These are phyloP conservation scores for Fusarium torulosum DNA, from an alignment of 2,329 filamentous ascomycete species.

Conservation along the genomic window DNA sequence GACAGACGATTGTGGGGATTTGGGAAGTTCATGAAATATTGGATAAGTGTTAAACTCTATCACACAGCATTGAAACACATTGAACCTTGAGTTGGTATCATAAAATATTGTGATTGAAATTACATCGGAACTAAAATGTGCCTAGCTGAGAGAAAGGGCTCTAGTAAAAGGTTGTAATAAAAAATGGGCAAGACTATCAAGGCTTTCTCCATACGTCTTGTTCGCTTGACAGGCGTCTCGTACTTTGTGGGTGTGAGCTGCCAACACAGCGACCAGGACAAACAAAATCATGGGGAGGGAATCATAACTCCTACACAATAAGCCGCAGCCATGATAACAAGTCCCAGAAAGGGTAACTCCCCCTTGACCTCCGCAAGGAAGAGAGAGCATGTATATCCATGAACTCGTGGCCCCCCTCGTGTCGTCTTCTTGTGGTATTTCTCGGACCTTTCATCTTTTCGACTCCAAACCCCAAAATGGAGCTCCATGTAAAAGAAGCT, in stretches of 20 bases:
- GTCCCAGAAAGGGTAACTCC: constrained; percentile 32
- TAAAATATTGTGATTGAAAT: constrained; percentile 57
- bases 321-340: constrained; percentile 40
- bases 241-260: constrained; percentile 43
- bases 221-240: constrained; percentile 42
- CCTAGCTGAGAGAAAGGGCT: constrained; percentile 53
- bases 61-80: constrained; percentile 38
- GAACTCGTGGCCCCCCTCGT: constrained; percentile 41
- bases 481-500: constrained; percentile 48
- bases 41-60: constrained; percentile 4
- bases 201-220: constrained; percentile 50
- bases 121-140: constrained; percentile 62
- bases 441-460: constrained; percentile 50
- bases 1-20: constrained; percentile 12
- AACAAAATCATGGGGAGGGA: constrained; percentile 43
- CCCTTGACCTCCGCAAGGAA: constrained; percentile 30
- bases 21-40: constrained; percentile 6
- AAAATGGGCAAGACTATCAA: constrained; percentile 57
- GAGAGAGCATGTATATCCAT: constrained; percentile 50
- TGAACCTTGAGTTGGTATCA: constrained; percentile 59
- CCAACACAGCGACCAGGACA: constrained; percentile 42
- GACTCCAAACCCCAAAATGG: constrained; percentile 54
- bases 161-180: constrained; percentile 51
- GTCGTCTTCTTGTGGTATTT: constrained; percentile 50
- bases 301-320: constrained; percentile 48